Conservation (phyloP, 352 stramenopile species). For the Phytophthora rubi region DNA sequence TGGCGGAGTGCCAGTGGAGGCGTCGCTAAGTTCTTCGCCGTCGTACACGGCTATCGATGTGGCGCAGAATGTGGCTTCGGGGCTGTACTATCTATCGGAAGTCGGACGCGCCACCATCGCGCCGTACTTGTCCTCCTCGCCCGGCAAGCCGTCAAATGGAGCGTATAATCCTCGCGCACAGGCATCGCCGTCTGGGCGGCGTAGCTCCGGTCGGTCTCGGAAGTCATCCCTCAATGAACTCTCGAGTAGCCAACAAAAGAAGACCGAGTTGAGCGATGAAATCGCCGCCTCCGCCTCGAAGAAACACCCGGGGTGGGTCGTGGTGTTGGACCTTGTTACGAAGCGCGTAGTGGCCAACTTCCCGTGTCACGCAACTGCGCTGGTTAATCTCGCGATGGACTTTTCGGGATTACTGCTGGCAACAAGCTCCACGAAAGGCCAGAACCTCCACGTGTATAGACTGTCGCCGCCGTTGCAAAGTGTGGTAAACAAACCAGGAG, state of each 20-base stretch:
- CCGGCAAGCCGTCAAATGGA: slow-evolving; percentile 39
- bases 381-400: slow-evolving; percentile 82
- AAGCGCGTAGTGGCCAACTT: slow-evolving; percentile 77
- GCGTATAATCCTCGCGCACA: slow-evolving; percentile 16
- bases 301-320: slow-evolving; percentile 59
- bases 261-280: slow-evolving; percentile 20
- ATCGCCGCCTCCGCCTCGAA: slow-evolving; percentile 29
- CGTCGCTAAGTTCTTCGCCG: slow-evolving; percentile 41
- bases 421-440: slow-evolving; percentile 83
- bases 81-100: slow-evolving; percentile 86
- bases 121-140: slow-evolving; percentile 76
- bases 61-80: slow-evolving; percentile 88
- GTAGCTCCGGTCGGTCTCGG: slow-evolving; percentile 17
- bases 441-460: slow-evolving; percentile 88
- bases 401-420: slow-evolving; percentile 76
- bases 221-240: slow-evolving; percentile 24
- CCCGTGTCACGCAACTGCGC: slow-evolving; percentile 71
- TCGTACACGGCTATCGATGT: slow-evolving; percentile 80
- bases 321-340: slow-evolving; percentile 72
- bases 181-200: slow-evolving; percentile 23
- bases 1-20: slow-evolving; percentile 31
- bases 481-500: slow-evolving; percentile 35
- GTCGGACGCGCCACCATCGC: slow-evolving; percentile 71
- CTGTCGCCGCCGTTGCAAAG: slow-evolving; percentile 65
- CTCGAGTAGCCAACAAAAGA: slow-evolving; percentile 9